phyloP scores from a whole-genome alignment of 176 grass and related monocot genomes.

The Eragrostis nindensis region DNA sequence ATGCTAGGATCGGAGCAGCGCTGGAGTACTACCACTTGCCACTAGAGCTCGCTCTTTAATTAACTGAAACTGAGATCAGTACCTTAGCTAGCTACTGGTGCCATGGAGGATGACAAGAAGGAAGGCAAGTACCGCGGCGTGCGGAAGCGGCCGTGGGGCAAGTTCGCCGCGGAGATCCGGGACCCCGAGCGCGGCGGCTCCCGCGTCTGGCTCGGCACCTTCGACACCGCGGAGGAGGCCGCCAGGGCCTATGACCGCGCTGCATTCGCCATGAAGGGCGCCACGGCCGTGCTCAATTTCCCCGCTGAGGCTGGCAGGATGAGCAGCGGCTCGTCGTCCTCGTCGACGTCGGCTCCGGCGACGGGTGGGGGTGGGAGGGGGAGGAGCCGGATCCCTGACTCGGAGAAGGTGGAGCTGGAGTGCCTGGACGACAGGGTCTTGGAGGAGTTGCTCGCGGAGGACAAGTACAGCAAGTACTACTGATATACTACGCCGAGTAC shows the following conservation, averaged over 20 bases:
- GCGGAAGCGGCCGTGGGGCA: conserved; percentile 77
- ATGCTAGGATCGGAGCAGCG: not conserved
- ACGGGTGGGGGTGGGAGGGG: not conserved
- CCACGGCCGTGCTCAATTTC: conserved; percentile 80
- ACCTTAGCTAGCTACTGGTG: not conserved
- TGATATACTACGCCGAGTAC: not conserved
- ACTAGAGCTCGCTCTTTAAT: not conserved
- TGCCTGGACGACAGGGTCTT: conserved; percentile 67
- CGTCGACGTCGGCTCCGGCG: conserved; percentile 39
- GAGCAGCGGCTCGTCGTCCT: conserved; percentile 24
- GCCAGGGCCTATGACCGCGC: conserved; percentile 80
- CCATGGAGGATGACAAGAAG: conserved; percentile 56
- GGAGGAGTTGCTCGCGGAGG: conserved; percentile 57
- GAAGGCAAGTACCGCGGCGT: conserved; percentile 78
- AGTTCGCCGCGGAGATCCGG: conserved; percentile 81
- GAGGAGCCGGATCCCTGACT: not conserved
- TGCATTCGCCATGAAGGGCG: conserved; percentile 68
- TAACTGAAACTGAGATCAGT: too few species aligned
- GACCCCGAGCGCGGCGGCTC: conserved; percentile 66
- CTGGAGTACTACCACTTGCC: not conserved
- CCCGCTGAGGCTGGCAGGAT: conserved; percentile 40
- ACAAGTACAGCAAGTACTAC: conserved; percentile 37
- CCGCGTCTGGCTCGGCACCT: conserved; percentile 83
- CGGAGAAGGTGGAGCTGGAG: conserved; percentile 67
- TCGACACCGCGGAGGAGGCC: conserved; percentile 79